Conservation (phyloP, 2,329 filamentous ascomycete genomes). For the Curvularia verruculosa region DNA sequence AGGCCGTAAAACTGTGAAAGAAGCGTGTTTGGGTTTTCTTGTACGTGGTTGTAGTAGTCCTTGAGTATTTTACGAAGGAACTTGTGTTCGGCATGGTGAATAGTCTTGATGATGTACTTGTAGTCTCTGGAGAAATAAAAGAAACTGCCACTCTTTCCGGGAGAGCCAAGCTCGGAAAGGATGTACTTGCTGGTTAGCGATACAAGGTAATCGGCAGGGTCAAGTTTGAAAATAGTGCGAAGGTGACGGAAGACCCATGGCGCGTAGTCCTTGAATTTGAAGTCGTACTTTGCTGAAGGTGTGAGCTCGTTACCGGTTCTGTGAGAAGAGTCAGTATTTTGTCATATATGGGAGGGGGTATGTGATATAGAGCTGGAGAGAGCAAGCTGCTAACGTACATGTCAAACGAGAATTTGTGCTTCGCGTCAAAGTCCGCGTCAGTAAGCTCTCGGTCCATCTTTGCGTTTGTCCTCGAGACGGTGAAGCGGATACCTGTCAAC, state of each 20-base stretch:
- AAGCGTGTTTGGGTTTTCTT: slow-evolving; percentile 92
- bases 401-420: slow-evolving; percentile 98
- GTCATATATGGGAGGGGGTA: too few relatives aligned
- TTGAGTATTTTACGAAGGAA: slow-evolving; percentile 82
- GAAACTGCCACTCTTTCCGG: slow-evolving; percentile 97
- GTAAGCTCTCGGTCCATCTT: slow-evolving; percentile 92
- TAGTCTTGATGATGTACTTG: slow-evolving; percentile 99
- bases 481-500: slow-evolving; percentile 97
- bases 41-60: slow-evolving; percentile 93
- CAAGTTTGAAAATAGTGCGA: slow-evolving; percentile 83
- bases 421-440: slow-evolving; percentile 88
- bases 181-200: slow-evolving; percentile 99
- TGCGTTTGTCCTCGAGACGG: slow-evolving; percentile 93
- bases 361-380: neutral
- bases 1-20: slow-evolving; percentile 98
- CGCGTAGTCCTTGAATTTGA: slow-evolving; percentile 99
- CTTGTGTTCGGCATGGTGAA: slow-evolving; percentile 93
- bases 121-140: slow-evolving; percentile 99
- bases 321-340: slow-evolving; percentile 40
- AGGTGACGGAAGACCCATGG: slow-evolving; percentile 98
- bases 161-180: slow-evolving; percentile 92
- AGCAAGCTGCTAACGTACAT: slow-evolving; percentile 68
- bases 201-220: slow-evolving; percentile 97
- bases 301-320: slow-evolving; percentile 96
- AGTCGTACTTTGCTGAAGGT: slow-evolving; percentile 98